A percentile compares a stretch with the other conserved stretches of the same genome.
Evolutionary conservation across 805 yeast genomes (phyloP).

Genomic region (Saccharomycopsis guyanensis): DNA sequence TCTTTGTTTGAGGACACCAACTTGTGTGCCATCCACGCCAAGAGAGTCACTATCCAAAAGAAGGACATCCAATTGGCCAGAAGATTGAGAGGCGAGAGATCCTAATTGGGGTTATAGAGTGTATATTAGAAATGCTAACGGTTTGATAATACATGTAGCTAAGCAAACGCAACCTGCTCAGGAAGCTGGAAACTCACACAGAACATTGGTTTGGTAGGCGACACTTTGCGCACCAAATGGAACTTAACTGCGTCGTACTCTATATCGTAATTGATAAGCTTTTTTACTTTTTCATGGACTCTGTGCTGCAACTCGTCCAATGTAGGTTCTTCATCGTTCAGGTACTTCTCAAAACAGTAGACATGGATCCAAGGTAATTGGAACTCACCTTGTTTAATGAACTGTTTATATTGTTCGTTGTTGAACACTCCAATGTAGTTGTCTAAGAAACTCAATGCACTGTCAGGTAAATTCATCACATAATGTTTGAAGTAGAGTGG

Average conservation of each 20-base stretch:
- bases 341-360: constrained; percentile 87
- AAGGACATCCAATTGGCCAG: constrained; percentile 97
- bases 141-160: not conserved
- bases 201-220: constrained; percentile 96
- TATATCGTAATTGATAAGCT: constrained; percentile 37
- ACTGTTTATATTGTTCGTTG: constrained; percentile 28
- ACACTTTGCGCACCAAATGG: constrained; percentile 87
- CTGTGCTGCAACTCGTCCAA: constrained; percentile 61
- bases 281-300: constrained; percentile 46
- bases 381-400: constrained; percentile 32
- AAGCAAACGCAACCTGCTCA: constrained; percentile 48
- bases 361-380: constrained; percentile 72
- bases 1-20: constrained; percentile 96
- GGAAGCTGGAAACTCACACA: constrained; percentile 78
- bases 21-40: constrained; percentile 97
- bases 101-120: constrained; percentile 33
- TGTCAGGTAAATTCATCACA: constrained; percentile 94
- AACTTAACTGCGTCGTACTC: constrained; percentile 46
- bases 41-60: constrained; percentile 98
- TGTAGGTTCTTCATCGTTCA: constrained; percentile 66
- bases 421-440: constrained; percentile 70
- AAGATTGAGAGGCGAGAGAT: constrained; percentile 95
- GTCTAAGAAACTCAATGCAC: constrained; percentile 76
- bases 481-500: constrained; percentile 61
- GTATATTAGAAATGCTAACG: not conserved